Percentiles rank a stretch among this genome's conserved stretches.
Evolutionary conservation across 306 rosid species (phyloP).

Genomic region (Quercus ilex): DNA sequence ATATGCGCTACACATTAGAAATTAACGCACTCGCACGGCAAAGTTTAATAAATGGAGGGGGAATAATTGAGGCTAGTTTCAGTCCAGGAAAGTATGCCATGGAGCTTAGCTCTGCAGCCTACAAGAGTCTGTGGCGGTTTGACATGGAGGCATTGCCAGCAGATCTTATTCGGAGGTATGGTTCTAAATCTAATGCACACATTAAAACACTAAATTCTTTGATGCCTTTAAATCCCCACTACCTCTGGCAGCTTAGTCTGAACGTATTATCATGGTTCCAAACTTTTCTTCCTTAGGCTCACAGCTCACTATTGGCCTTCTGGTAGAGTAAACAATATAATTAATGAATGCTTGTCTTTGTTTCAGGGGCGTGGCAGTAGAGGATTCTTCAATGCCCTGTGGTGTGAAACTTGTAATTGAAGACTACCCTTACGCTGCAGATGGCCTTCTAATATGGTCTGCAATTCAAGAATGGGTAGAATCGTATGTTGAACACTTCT

Average conservation of each 20-base stretch:
- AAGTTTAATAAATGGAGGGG: conserved; percentile 86
- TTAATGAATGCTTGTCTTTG: background rate
- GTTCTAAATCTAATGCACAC: background rate
- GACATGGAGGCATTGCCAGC: conserved; percentile 91
- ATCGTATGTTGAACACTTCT: conserved; percentile 66
- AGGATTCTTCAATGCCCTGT: conserved; percentile 68
- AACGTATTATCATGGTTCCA: background rate
- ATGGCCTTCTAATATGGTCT: conserved; percentile 94
- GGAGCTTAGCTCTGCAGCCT: conserved; percentile 93
- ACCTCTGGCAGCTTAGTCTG: background rate
- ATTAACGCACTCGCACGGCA: conserved; percentile 90
- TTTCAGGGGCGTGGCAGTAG: conserved; percentile 92
- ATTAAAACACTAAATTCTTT: background rate
- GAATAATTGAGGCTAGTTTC: conserved; percentile 82
- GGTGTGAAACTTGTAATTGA: conserved; percentile 83
- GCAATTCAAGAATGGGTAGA: conserved; percentile 90
- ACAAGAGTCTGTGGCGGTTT: conserved; percentile 75
- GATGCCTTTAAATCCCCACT: background rate
- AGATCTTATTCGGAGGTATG: conserved; percentile 86
- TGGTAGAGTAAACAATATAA: background rate
- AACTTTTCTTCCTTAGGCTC: background rate
- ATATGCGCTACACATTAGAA: conserved; percentile 92
- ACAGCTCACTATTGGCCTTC: background rate
- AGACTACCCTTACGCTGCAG: conserved; percentile 95
- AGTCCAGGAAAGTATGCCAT: conserved; percentile 84